These are phyloP conservation scores for Elongisporangium anandrum DNA, from an alignment of 352 stramenopile genomes.

Conservation along the genomic window DNA sequence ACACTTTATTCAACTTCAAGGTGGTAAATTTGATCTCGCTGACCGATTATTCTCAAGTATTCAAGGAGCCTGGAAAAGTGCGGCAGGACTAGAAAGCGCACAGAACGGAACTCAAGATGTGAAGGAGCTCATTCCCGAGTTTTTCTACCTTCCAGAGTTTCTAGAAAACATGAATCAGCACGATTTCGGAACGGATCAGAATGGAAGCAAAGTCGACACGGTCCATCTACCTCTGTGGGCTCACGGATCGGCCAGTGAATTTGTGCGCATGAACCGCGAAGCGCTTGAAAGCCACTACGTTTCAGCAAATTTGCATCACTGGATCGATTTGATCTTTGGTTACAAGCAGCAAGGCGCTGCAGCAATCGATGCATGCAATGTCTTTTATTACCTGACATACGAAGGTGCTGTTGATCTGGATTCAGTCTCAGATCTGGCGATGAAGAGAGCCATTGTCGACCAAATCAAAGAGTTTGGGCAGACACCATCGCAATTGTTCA, in stretches of 20 bases:
- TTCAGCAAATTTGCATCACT: constrained; percentile 94
- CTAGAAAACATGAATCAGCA: constrained; percentile 95
- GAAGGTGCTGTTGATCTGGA: constrained; percentile 97
- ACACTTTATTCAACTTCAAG: constrained; percentile 93
- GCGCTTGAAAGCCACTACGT: constrained; percentile 95
- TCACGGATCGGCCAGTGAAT: constrained; percentile 90
- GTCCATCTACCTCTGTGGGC: constrained; percentile 94
- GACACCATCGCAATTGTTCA: constrained; percentile 94
- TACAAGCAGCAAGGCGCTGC: constrained; percentile 93
- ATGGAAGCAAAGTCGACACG: constrained; percentile 84
- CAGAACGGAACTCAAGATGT: constrained; percentile 92
- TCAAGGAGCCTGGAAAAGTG: constrained; percentile 88
- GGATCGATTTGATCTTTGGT: constrained; percentile 99
- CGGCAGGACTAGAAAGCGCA: constrained; percentile 50
- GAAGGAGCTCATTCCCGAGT: constrained; percentile 99
- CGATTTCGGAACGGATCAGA: constrained; percentile 90
- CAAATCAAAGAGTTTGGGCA: constrained; percentile 99
- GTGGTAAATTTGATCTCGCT: constrained; percentile 96
- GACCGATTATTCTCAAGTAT: constrained; percentile 97
- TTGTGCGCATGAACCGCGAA: constrained; percentile 93
- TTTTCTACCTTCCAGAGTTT: constrained; percentile 95
- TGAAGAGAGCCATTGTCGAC: constrained; percentile 84
- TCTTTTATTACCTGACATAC: constrained; percentile 98
- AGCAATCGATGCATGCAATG: constrained; percentile 93
- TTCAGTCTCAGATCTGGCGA: constrained; percentile 45